Evolutionary conservation across 441 rosid species (phyloP).

Genomic region (Aleurites moluccanus): DNA sequence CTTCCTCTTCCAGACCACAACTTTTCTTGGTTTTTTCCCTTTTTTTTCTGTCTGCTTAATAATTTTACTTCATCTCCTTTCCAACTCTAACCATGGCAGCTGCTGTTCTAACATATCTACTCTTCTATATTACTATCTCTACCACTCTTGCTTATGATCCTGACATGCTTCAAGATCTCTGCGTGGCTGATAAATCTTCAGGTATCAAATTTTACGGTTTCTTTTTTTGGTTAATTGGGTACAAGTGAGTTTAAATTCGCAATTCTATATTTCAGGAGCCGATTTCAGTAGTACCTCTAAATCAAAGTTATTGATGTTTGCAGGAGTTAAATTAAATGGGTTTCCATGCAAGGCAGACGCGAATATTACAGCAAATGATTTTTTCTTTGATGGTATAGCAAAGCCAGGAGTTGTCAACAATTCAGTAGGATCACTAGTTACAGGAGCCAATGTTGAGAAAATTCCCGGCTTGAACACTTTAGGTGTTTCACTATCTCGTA

Average conservation of each 20-base stretch:
- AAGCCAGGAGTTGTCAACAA: slow-evolving; percentile 52
- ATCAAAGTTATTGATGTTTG: not conserved
- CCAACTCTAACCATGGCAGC: slow-evolving; percentile 31
- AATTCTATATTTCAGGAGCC: too few species aligned
- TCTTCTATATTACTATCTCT: slow-evolving; percentile 32
- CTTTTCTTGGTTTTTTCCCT: too few species aligned
- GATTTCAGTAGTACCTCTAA: too few species aligned
- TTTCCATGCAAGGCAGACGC: slow-evolving; percentile 69
- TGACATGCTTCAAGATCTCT: slow-evolving; percentile 77
- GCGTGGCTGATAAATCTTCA: slow-evolving; percentile 61
- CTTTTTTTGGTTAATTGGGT: too few species aligned
- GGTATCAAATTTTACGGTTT: slow-evolving; percentile 39
- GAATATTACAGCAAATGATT: slow-evolving; percentile 60
- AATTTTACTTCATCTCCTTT: not conserved
- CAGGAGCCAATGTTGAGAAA: slow-evolving; percentile 69
- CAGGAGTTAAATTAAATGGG: slow-evolving; percentile 67
- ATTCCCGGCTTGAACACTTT: slow-evolving; percentile 90
- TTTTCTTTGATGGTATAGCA: slow-evolving; percentile 65
- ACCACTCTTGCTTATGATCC: slow-evolving; percentile 53
- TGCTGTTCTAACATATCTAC: slow-evolving; percentile 26
- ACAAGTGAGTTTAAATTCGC: too few species aligned
- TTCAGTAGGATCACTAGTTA: slow-evolving; percentile 66
- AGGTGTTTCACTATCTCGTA: slow-evolving; percentile 72
- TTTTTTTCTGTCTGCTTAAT: not conserved
- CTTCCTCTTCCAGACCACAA: slow-evolving; percentile 3